Percentiles rank a stretch among this genome's conserved stretches.
phyloP scores from a whole-genome alignment of 208 protist species.

The Crithidia mellificae region DNA sequence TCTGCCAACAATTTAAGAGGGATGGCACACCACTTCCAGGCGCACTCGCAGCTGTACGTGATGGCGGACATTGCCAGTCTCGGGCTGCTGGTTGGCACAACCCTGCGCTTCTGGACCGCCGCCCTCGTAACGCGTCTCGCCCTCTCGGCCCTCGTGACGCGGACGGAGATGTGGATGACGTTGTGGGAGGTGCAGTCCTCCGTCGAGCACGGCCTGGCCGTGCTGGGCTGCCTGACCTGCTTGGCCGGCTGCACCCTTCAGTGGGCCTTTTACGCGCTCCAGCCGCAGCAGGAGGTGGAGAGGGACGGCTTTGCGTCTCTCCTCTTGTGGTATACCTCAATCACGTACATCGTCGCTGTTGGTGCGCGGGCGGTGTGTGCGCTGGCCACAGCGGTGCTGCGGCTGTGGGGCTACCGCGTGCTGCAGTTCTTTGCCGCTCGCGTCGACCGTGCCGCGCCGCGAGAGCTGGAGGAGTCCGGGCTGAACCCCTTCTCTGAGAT shows the following conservation, averaged over 20 bases:
- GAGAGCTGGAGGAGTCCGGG: slow-evolving; percentile 34
- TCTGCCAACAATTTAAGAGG: slow-evolving; percentile 15
- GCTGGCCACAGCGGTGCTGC: slow-evolving; percentile 30
- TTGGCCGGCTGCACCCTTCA: slow-evolving; percentile 36
- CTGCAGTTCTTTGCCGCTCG: slow-evolving; percentile 14
- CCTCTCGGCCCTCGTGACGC: slow-evolving; percentile 34
- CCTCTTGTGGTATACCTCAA: slow-evolving; percentile 53
- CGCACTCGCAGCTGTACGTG: slow-evolving; percentile 26
- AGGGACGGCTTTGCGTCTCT: slow-evolving; percentile 21
- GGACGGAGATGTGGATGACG: slow-evolving; percentile 28
- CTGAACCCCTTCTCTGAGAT: slow-evolving; percentile 61
- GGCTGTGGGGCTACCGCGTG: slow-evolving; percentile 29
- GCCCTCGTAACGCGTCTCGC: slow-evolving; percentile 33
- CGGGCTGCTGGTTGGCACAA: slow-evolving; percentile 36
- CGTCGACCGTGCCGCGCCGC: slow-evolving; percentile 2
- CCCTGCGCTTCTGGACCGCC: slow-evolving; percentile 34
- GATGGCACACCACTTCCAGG: slow-evolving; percentile 15
- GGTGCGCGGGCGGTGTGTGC: slow-evolving; percentile 20
- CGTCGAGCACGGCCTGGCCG: slow-evolving; percentile 14
- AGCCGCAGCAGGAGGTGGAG: slow-evolving; percentile 14
- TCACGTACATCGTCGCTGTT: slow-evolving; percentile 40
- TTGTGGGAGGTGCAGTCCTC: slow-evolving; percentile 32
- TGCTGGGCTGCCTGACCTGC: slow-evolving; percentile 10
- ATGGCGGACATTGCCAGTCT: slow-evolving; percentile 22
- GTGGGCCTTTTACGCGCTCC: slow-evolving; percentile 73